Evolutionary conservation across 176 grass and related monocot species (phyloP).

Genomic region (Cenchrus americanus): DNA sequence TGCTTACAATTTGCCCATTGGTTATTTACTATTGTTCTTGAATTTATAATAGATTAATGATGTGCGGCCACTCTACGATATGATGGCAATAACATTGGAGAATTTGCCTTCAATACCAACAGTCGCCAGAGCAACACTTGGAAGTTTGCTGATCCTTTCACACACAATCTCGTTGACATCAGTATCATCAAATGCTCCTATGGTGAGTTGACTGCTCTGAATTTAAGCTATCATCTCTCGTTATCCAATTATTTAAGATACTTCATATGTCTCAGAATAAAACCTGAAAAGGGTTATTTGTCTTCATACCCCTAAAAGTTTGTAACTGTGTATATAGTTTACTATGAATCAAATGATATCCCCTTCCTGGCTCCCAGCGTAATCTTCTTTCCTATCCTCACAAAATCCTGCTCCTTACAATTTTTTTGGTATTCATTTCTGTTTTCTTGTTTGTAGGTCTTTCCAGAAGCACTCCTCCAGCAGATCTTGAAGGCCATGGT

Average conservation of each 20-base stretch:
- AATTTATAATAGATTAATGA: slow-evolving; percentile 75
- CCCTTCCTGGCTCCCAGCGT: neutral
- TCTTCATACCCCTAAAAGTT: neutral
- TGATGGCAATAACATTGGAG: slow-evolving; percentile 88
- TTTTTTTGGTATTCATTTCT: slow-evolving; percentile 7
- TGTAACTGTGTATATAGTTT: slow-evolving; percentile 11
- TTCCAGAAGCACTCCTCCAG: slow-evolving; percentile 88
- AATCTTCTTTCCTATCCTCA: slow-evolving; percentile 24
- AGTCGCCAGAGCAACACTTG: slow-evolving; percentile 80
- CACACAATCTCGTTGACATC: slow-evolving; percentile 91
- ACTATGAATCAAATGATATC: neutral
- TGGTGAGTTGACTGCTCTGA: slow-evolving; percentile 46
- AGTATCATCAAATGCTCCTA: slow-evolving; percentile 54
- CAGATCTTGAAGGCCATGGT: slow-evolving; percentile 89
- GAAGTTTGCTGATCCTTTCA: slow-evolving; percentile 92
- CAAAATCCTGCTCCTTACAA: slow-evolving; percentile 21
- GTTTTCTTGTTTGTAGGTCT: slow-evolving; percentile 62
- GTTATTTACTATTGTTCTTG: slow-evolving; percentile 27
- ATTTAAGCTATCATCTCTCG: slow-evolving; percentile 24
- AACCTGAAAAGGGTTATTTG: neutral
- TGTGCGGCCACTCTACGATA: slow-evolving; percentile 74
- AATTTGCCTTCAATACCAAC: slow-evolving; percentile 65
- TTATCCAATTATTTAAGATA: slow-evolving; percentile 1
- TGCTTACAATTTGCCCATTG: slow-evolving; percentile 23
- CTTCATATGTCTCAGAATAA: slow-evolving; percentile 15